Evolutionary conservation across 2,329 filamentous ascomycete species (phyloP), one percentile per base, ranked within the genome.

Genomic region (Herpotrichia juniperi): DNA sequence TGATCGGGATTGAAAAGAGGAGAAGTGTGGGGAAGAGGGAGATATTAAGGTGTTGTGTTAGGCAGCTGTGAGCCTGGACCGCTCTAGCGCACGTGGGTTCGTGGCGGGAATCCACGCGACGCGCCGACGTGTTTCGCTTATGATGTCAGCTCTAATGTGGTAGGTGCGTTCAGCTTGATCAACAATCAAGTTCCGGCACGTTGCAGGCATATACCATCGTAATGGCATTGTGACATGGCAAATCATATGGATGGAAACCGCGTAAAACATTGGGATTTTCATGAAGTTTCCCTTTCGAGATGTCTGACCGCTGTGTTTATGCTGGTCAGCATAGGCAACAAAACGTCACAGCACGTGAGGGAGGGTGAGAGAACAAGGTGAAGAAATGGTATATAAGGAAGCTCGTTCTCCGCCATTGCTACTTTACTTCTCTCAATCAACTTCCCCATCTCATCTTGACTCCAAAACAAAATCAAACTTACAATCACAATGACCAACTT

Each of bases 401-500:
- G 7, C 54, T 30, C 52, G 14, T 17, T 52, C 26, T 22, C 30
- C 16, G 10, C 19, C 17, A 17, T 34, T 17, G 48, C 2, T 10
- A 22, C 28, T 30, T n/a, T 47, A 24, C 30, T 43, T 16, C 16
- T 43, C 34, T 35, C 50, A 43, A 5, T 21, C 42, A 31, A 30
- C 30, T 21, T 5, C 30, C 16, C 26, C 10, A 16, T 11, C 26
- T 43, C 21, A 25, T 14, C 16, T 40, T 14, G 22, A 40, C 26
- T 12, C 45, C 43, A 51, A 35, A 34, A 45, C 35, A 31, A 9
- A 32, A 28, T 45, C n/a, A 26, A 50, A 45, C 37, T 37, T 25
- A 17, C 30, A 34, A 40, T 25, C 48, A 37, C 42, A 24, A 75
- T 75, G 72, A 66, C 73, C 31, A 82, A 82, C 72, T 81, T 82